Conservation (phyloP, 345 rosid genomes). For the Corymbia maculata region DNA sequence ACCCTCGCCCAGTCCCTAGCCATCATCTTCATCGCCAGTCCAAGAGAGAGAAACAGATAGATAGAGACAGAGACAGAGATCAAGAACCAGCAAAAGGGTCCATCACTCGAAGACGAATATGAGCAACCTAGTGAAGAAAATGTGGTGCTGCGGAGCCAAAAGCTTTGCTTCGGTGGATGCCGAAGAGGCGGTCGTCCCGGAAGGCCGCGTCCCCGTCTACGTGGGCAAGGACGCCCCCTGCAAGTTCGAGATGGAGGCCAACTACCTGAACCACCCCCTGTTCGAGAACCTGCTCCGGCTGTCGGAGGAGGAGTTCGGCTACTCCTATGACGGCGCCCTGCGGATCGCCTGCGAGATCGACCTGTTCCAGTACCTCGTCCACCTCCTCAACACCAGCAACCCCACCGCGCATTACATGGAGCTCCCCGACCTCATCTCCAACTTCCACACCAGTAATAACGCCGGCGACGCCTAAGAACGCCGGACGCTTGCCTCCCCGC, state of each 20-base stretch:
- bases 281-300: slow-evolving; percentile 29
- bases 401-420: slow-evolving; percentile 26
- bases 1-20: neutral
- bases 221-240: slow-evolving; percentile 19
- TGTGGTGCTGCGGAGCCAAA: slow-evolving; percentile 29
- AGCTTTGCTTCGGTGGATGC: slow-evolving; percentile 1
- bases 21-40: neutral
- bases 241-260: slow-evolving; percentile 38
- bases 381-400: slow-evolving; percentile 26
- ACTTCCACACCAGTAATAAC: neutral
- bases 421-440: slow-evolving; percentile 20
- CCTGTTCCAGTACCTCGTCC: slow-evolving; percentile 27
- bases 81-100: neutral
- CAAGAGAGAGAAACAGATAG: neutral
- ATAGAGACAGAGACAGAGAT: neutral
- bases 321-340: slow-evolving; percentile 39
- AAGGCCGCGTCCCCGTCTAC: slow-evolving; percentile 34
- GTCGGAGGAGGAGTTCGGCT: slow-evolving; percentile 38
- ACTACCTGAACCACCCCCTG: slow-evolving; percentile 43
- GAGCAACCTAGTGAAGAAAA: slow-evolving; percentile 26
- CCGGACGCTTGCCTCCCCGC: neutral
- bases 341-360: slow-evolving; percentile 43
- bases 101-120: neutral
- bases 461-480: neutral
- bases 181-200: neutral